Evolutionary conservation across 768 basidiomycete species (phyloP), one percentile per base, ranked within the genome.

Genomic region (Rhizopogon sp.): DNA sequence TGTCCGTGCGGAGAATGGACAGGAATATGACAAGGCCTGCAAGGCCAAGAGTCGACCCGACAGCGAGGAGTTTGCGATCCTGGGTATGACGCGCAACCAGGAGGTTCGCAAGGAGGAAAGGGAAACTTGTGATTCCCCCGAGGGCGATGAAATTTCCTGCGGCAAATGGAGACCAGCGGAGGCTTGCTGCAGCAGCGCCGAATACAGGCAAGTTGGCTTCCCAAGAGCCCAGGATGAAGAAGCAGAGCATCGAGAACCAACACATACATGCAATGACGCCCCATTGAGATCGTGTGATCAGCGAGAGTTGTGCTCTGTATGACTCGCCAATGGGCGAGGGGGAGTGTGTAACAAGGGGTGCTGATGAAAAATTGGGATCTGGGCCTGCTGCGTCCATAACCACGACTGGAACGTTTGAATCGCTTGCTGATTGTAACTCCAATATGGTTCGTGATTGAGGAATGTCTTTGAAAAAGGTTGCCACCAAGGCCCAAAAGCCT

Each of bases 121-220:
- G 86, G 64, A 87, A 79, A 35, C 80, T 74, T 22, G 76, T 71
- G 28, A 80, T 69, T 9, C 84, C 87, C 16, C 85, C 85, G 13
- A 88, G 76, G 28, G 83, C 85, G 66, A 87, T 84, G 70, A 87
- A 82, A 68, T 87, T 87, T 7, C 84, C 87, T 3, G 85, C 82
- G n/a, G 77, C 74, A 61, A 79, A 86, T 1, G 84, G 85, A 9
- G 79, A 76, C 74, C 80, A 85, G 60, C 74, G 64, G 62, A 86
- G 78, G 20, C 66, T 62, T 14, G 68, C 65, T 5, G 62, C 65
- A 17, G 60, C 62, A 44, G 77, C 76, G 17, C 79, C 76, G 64
- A 79, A 86, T 54, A 86, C 77, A 39, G 84, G 85, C 51, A 87
- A 78, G 65, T 84, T 85, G 46, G 81, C 73, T 66, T 88, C 85